Base-by-base conservation (phyloP, 2,329 filamentous ascomycete genomes). In the Graphilbum fragrans region DNA sequence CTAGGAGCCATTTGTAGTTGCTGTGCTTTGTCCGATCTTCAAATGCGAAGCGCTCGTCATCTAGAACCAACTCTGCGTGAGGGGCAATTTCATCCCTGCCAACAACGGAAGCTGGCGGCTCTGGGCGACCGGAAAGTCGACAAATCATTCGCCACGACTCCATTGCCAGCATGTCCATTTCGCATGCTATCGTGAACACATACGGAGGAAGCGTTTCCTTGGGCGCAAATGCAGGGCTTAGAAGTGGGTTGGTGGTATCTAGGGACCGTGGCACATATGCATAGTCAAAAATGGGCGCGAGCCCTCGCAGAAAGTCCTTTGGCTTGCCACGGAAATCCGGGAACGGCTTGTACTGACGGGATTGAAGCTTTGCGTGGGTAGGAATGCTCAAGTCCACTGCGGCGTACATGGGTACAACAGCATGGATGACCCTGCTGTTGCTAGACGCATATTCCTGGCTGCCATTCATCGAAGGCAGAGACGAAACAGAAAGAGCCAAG, bases 161-260 rank as follows among this genome's bases (percentile, higher is more conserved):
- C 27, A 59, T 54, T 2, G 58, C 60, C 14, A 69, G 49, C 52
- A 67, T 59, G 50, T 72, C 69, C 41, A 66, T 57, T 54, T 71
- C 64, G 14, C 58, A 58, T 0, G 53, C 63, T 7, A 70, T 46
- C 27, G 68, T 49, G 45, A 65, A 70, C 4, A 71, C 53, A 35
- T 61, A 55, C 17, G 50, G 51, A 5, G 67, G 68, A 23, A 71
- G 52, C 19, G 47, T 33, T 14, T 58, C 53, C 16, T 55, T 52
- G 11, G 48, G 36, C 5, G 55, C 53, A 31, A 52, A 60, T 19
- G 46, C 43, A 0, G 67, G 65, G 31, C 63, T 68, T 11, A 71
- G 41, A 29, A 66, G 47, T 9, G 64, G 59, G 38, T 69, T 57
- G 2, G 51, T 45, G 18, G 57, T 49, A 27, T 61, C 50, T 29